Percentiles rank a stretch among this genome's conserved stretches.
phyloP scores from a whole-genome alignment of 257 asterid genomes.

The Henckelia pumila region DNA sequence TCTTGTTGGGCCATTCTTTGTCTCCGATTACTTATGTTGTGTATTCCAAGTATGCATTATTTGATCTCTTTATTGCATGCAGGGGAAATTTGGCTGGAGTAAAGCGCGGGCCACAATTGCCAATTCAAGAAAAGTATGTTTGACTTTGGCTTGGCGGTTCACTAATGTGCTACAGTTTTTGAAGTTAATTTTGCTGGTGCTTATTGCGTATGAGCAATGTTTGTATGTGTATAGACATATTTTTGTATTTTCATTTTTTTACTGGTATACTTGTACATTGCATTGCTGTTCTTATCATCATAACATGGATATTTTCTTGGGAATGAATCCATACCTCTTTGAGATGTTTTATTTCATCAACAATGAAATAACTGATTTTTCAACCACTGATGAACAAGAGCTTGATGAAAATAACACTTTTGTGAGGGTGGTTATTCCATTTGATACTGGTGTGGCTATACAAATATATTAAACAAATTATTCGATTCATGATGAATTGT shows the following conservation, averaged over 20 bases:
- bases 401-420: background rate
- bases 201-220: background rate
- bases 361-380: constrained; percentile 13
- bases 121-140: constrained; percentile 69
- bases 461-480: constrained; percentile 9
- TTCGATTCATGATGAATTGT: background rate
- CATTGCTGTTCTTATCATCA: constrained; percentile 7
- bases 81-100: constrained; percentile 51
- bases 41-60: constrained; percentile 3
- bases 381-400: background rate
- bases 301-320: constrained; percentile 3
- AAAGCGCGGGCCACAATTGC: constrained; percentile 65
- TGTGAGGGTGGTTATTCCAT: background rate
- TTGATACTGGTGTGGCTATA: constrained; percentile 2
- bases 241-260: background rate
- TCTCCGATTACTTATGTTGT: constrained; percentile 18
- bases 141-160: constrained; percentile 22
- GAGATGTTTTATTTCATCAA: constrained; percentile 4
- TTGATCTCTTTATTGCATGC: constrained; percentile 30
- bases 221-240: background rate
- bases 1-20: constrained; percentile 13
- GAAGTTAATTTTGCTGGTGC: background rate
- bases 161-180: constrained; percentile 28
- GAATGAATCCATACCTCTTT: background rate
- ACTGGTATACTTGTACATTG: background rate